phyloP scores from a whole-genome alignment of 352 stramenopile species.

The Pythium brachiatum region DNA sequence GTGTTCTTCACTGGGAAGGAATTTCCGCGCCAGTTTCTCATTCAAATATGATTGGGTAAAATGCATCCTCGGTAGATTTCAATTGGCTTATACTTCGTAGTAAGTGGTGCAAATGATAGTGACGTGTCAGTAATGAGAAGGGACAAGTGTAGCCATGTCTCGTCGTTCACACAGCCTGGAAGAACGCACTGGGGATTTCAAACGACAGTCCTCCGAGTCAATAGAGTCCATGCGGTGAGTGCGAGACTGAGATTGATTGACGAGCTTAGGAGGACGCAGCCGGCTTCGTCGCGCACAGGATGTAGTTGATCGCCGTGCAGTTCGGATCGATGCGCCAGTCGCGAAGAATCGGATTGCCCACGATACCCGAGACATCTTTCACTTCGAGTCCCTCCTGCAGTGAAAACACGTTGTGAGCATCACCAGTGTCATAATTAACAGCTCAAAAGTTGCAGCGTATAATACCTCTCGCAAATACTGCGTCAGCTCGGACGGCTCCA shows the following conservation, averaged over 20 bases:
- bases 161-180: too few relatives aligned
- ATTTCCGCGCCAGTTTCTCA: neutral
- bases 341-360: conserved; percentile 69
- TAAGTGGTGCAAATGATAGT: too few relatives aligned
- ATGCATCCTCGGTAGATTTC: neutral
- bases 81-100: neutral
- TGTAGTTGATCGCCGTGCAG: conserved; percentile 83
- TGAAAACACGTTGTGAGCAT: neutral
- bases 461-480: conserved; percentile 52
- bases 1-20: neutral
- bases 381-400: conserved; percentile 44
- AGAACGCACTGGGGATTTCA: too few relatives aligned
- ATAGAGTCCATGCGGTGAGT: too few relatives aligned
- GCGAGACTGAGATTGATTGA: neutral
- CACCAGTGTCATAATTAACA: too few relatives aligned
- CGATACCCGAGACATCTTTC: conserved; percentile 75
- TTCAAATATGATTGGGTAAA: conserved; percentile 17
- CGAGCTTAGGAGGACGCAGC: neutral
- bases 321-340: conserved; percentile 73
- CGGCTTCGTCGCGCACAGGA: conserved; percentile 72
- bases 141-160: neutral
- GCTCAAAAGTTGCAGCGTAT: too few relatives aligned
- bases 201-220: too few relatives aligned
- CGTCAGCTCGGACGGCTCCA: conserved; percentile 66
- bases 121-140: neutral